Base-by-base conservation (phyloP, 2,329 filamentous ascomycete species). In the Septoria linicola region DNA sequence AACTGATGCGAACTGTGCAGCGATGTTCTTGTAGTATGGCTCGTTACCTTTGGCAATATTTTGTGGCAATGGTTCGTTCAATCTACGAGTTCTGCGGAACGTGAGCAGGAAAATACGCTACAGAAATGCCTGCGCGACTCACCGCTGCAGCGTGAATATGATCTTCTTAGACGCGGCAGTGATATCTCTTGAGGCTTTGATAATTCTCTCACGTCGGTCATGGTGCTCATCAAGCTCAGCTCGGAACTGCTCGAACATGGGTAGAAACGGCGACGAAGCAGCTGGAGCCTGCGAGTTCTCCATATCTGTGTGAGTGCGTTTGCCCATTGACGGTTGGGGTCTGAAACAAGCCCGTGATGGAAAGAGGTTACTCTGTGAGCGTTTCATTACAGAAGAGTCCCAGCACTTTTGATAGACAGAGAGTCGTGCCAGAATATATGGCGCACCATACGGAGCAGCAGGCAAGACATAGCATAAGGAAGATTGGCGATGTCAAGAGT, bases 91-190 rank as follows among this genome's bases (percentile, higher is more conserved):
- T 64, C 86, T 89, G 60, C 20, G 17, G 52, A 16, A 17, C 16
- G 13, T 19, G 30, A n/a, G 30, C 58, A 10, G 54, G 43, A 20
- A 13, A n/a, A n/a, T 16, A 17, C 19, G 4, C 16, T 21, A 5
- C n/a, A n/a, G 35, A 17, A n/a, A 10, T 30, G 25, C 19, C 14
- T 36, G 14, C 23, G 20, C 17, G 16, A 27, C 27, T 30, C 58
- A 88, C 86, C 88, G 81, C 71, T 93, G 88, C n/a, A 93, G 73
- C 1, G 87, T 81, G 70, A 93, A 93, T 61, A 93, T 93, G 53
- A 97, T 95, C 75, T 97, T 99, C 78, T 99, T 99, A 72, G 89
- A 96, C 47, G 90, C 77, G 0, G 89, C 90, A 5, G 93, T 99
- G 52, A 99, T 88, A 69, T 99, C 93, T 56, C 92, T 79, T 7